Evolutionary conservation across 106 monocot genomes (phyloP), one percentile per base, ranked within the genome.

Genomic region (Posidonia australis): DNA sequence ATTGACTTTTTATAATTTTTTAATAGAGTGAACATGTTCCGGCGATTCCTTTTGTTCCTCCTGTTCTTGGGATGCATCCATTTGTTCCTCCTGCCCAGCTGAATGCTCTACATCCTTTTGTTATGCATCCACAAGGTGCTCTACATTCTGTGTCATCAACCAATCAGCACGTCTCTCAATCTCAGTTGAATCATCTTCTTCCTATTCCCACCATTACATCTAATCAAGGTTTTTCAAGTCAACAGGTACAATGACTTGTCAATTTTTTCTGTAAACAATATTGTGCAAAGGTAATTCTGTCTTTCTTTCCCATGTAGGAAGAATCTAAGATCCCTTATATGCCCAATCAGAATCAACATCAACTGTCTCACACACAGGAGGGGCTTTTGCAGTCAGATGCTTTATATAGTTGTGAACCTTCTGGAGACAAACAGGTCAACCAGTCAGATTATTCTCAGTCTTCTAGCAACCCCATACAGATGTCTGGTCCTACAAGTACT

Each of bases 41-140:
- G 55, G 72, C 66, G 62, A 65, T 78, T 56, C 49, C 78, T 19
- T 64, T 81, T 64, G 68, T 54, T 74, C 80, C 83, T 62, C 76
- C 90, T 17, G 58, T 81, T 9, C 23, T 87, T 67, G 80, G 82
- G 14, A 70, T 90, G 65, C 70, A 77, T 48, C 46, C 78, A 18
- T 80, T 76, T 65, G 21, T 77, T 64, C 78, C 82, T 69, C 71
- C 77, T 65, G 67, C 67, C 0, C 92, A 86, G 69, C 60, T 87
- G 70, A 56, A 82, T 72, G 63, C 80, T 32, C 48, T 82, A 56
- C 84, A 84, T 70, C 75, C 87, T 70, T 90, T 81, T 78, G 61
- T 87, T 67, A 69, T 84, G 65, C 84, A 87, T 60, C 77, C 80
- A 67, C 93, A 89, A 82, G 82, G 73, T 53, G 19, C 79, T 76